Conservation (phyloP, 2,329 filamentous ascomycete genomes). For the Lasiodiplodia gonubiensis region DNA sequence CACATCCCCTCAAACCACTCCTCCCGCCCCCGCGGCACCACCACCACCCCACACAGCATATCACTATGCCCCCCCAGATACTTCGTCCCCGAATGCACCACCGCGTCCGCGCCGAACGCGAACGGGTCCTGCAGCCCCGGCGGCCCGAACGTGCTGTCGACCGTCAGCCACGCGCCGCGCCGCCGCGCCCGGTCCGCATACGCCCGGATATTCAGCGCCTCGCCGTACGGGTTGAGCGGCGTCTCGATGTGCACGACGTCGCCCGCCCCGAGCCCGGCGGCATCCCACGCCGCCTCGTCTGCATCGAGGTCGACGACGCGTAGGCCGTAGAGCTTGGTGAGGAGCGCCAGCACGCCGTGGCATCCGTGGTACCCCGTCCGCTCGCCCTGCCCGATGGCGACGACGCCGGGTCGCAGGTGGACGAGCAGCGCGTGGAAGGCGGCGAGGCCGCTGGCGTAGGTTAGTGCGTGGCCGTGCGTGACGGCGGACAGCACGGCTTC, state of each 20-base stretch:
- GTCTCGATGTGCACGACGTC: constrained; percentile 93
- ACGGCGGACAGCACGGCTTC: constrained; percentile 82
- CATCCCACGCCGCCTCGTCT: constrained; percentile 62
- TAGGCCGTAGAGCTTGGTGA: constrained; percentile 77
- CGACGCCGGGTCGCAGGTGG: constrained; percentile 79
- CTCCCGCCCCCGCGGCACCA: constrained; percentile 52
- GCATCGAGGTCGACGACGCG: constrained; percentile 71
- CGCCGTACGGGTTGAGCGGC: constrained; percentile 87
- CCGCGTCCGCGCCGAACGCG: constrained; percentile 75
- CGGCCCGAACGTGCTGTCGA: constrained; percentile 92
- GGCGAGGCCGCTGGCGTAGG: constrained; percentile 83
- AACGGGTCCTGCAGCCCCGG: constrained; percentile 90
- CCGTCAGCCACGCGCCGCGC: constrained; percentile 75
- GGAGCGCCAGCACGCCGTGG: constrained; percentile 78
- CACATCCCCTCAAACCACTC: constrained; percentile 57
- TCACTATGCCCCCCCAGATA: constrained; percentile 96
- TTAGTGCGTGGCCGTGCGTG: constrained; percentile 68
- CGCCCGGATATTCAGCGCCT: constrained; percentile 72
- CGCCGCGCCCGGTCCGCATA: constrained; percentile 76
- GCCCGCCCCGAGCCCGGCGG: constrained; percentile 70
- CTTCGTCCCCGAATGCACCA: constrained; percentile 95
- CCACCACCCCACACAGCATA: constrained; percentile 84
- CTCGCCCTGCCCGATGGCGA: constrained; percentile 64
- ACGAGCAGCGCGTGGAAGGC: constrained; percentile 88
- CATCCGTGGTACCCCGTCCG: constrained; percentile 91